phyloP scores from a whole-genome alignment of 1,284 basidiomycete genomes.

The Leccinum solheimii region DNA sequence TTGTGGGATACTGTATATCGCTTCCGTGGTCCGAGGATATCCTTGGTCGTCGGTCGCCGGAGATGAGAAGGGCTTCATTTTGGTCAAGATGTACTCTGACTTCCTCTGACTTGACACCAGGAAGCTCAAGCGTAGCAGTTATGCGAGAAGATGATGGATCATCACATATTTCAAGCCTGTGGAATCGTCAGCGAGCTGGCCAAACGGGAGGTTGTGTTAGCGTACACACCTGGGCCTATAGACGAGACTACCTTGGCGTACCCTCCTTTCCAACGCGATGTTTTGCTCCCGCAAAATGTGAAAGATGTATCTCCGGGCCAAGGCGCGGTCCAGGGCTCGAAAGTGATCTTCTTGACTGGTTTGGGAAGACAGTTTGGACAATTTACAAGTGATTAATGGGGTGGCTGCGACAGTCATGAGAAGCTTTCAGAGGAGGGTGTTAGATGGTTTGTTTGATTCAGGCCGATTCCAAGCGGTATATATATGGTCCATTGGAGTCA shows the following conservation, averaged over 20 bases:
- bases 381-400: slow-evolving; percentile 23
- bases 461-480: not conserved
- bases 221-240: slow-evolving; percentile 35
- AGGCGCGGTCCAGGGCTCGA: slow-evolving; percentile 33
- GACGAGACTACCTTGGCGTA: slow-evolving; percentile 32
- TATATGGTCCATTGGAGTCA: not conserved
- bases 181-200: slow-evolving; percentile 13
- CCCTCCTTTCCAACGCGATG: slow-evolving; percentile 25
- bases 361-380: slow-evolving; percentile 22
- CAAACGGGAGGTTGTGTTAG: slow-evolving; percentile 9
- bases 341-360: slow-evolving; percentile 30
- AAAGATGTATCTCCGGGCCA: slow-evolving; percentile 35
- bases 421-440: not conserved
- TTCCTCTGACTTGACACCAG: slow-evolving; percentile 36
- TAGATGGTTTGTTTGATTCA: not conserved
- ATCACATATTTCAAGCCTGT: slow-evolving; percentile 35
- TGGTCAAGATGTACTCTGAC: slow-evolving; percentile 30
- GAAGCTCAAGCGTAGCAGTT: slow-evolving; percentile 32
- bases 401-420: slow-evolving; percentile 29
- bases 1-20: slow-evolving; percentile 22
- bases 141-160: slow-evolving; percentile 33
- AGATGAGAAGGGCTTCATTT: slow-evolving; percentile 26
- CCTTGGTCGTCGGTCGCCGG: slow-evolving; percentile 26
- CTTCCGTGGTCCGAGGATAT: slow-evolving; percentile 23
- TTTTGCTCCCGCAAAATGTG: slow-evolving; percentile 30